Evolutionary conservation across 176 grass and related monocot species (phyloP).

Genomic region (Alopecurus myosuroides): DNA sequence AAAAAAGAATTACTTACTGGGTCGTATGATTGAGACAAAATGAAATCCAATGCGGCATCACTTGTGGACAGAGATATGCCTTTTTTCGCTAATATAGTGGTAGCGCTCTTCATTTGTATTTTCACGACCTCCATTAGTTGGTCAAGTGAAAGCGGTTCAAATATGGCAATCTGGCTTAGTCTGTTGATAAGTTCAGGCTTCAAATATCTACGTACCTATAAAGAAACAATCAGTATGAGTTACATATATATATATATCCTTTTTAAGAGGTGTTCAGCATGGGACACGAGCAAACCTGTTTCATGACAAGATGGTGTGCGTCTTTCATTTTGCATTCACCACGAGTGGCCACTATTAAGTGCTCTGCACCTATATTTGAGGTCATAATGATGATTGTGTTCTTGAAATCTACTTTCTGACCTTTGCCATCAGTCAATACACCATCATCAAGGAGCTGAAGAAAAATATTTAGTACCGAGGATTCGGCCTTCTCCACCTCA

Average conservation of each 20-base stretch:
- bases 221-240: background rate
- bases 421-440: conserved; percentile 35
- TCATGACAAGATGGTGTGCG: conserved; percentile 2
- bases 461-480: conserved; percentile 26
- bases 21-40: conserved; percentile 17
- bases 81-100: conserved; percentile 28
- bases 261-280: background rate
- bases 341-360: conserved; percentile 11
- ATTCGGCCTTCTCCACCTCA: conserved; percentile 41
- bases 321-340: conserved; percentile 18
- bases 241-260: background rate
- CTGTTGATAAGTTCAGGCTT: conserved; percentile 38
- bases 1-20: background rate
- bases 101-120: conserved; percentile 50
- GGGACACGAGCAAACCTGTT: background rate
- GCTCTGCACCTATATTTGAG: conserved; percentile 37
- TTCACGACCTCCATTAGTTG: conserved; percentile 30
- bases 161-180: conserved; percentile 34
- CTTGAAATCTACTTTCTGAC: conserved; percentile 32
- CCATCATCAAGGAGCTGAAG: conserved; percentile 43
- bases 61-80: conserved; percentile 43
- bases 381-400: conserved; percentile 48
- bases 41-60: conserved; percentile 48
- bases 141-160: conserved; percentile 30
- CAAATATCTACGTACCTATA: conserved; percentile 35